These are phyloP conservation scores for Ganoderma resinaceum DNA, from an alignment of 1,284 basidiomycete genomes.

Conservation along the genomic window DNA sequence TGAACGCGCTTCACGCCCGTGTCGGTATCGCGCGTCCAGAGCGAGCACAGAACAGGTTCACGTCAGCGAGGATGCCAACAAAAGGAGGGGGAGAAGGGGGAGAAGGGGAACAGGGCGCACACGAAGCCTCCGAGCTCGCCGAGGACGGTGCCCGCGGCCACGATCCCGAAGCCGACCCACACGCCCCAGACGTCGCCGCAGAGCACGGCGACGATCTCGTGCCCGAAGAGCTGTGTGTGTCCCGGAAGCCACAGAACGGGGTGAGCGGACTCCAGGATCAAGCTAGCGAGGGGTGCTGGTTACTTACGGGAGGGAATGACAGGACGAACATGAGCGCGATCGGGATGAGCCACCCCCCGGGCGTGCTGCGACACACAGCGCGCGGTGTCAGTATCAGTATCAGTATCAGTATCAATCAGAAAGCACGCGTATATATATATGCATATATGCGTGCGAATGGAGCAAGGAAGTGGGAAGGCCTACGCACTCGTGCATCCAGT, in stretches of 20 bases:
- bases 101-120: constrained; percentile 39
- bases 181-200: constrained; percentile 79
- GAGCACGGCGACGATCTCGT: constrained; percentile 77
- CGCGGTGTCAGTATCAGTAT: too few relatives aligned
- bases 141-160: constrained; percentile 68
- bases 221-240: constrained; percentile 65
- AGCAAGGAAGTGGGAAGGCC: too few relatives aligned
- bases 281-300: too few relatives aligned
- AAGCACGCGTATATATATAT: too few relatives aligned
- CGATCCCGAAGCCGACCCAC: constrained; percentile 71
- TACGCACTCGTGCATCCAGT: constrained; percentile 54
- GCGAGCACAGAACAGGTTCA: constrained; percentile 63
- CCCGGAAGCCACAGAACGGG: too few relatives aligned
- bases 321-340: constrained; percentile 81
- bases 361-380: constrained; percentile 26
- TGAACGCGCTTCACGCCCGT: constrained; percentile 55
- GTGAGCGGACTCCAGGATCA: too few relatives aligned
- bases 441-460: constrained; percentile 61
- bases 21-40: constrained; percentile 73
- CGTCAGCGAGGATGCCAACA: background rate
- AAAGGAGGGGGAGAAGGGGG: constrained; percentile 40
- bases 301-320: constrained; percentile 74
- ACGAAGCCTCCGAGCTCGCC: constrained; percentile 76
- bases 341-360: constrained; percentile 83
- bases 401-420: too few relatives aligned